phyloP scores from a whole-genome alignment of 192 early-diverging fungal species.

The Coemansia sp. region DNA sequence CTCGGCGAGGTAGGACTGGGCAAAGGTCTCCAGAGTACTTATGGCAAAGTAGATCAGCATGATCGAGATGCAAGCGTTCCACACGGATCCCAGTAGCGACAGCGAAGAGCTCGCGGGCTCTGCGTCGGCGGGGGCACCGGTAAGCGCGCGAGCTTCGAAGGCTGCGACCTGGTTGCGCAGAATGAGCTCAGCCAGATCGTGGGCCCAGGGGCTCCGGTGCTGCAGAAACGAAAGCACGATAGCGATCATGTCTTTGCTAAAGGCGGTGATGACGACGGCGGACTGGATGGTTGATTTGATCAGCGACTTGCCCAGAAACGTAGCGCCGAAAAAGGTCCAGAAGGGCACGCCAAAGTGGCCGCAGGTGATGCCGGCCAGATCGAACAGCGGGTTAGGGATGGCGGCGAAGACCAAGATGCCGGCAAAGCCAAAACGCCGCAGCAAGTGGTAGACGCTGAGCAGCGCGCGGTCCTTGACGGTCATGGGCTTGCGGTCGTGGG shows the following conservation, averaged over 20 bases:
- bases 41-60: conserved; percentile 87
- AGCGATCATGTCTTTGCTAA: conserved; percentile 76
- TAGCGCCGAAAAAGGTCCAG: conserved; percentile 93
- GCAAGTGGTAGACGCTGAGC: conserved; percentile 64
- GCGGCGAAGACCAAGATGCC: conserved; percentile 92
- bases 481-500: conserved; percentile 33
- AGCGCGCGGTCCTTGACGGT: conserved; percentile 70
- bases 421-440: conserved; percentile 80
- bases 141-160: conserved; percentile 13
- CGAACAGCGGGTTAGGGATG: conserved; percentile 97
- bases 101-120: conserved; percentile 38
- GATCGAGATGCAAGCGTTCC: conserved; percentile 75
- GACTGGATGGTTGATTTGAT: conserved; percentile 86
- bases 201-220: conserved; percentile 58
- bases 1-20: conserved; percentile 68
- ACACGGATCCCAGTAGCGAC: conserved; percentile 63
- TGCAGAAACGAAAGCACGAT: conserved; percentile 60
- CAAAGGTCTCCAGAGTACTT: conserved; percentile 81
- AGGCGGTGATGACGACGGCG: conserved; percentile 76
- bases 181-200: conserved; percentile 57
- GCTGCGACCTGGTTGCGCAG: conserved; percentile 47
- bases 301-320: conserved; percentile 89
- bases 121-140: conserved; percentile 3
- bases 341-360: conserved; percentile 91
- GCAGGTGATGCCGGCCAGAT: conserved; percentile 93